A percentile compares a stretch with the other conserved stretches of the same genome.
These are phyloP conservation scores for Metschnikowia lunata DNA, from an alignment of 805 yeast species.

Conservation along the genomic window DNA sequence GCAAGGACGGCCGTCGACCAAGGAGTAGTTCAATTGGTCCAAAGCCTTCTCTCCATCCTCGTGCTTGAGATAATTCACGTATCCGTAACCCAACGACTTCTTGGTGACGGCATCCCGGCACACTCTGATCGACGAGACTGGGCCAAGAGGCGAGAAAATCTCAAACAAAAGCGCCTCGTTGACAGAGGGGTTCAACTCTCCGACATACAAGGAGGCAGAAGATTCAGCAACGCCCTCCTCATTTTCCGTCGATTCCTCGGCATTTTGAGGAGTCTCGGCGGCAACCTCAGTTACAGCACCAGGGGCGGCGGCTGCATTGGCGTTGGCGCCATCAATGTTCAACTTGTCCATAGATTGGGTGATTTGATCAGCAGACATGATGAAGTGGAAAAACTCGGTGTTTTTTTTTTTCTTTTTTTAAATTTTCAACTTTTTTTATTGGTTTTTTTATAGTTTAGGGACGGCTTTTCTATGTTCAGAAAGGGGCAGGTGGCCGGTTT, in stretches of 20 bases:
- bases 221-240: slow-evolving; percentile 45
- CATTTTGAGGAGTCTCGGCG: slow-evolving; percentile 15
- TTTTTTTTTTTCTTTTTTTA: slow-evolving; percentile 14
- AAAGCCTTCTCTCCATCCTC: slow-evolving; percentile 92
- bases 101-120: slow-evolving; percentile 98
- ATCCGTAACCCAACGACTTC: slow-evolving; percentile 96
- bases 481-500: slow-evolving; percentile 6
- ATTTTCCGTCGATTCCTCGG: slow-evolving; percentile 27
- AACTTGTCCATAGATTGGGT: slow-evolving; percentile 47
- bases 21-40: slow-evolving; percentile 91
- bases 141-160: slow-evolving; percentile 90
- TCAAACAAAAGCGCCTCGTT: slow-evolving; percentile 94
- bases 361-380: slow-evolving; percentile 39
- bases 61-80: slow-evolving; percentile 88
- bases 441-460: slow-evolving; percentile 12
- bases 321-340: slow-evolving; percentile 29
- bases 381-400: slow-evolving; percentile 1
- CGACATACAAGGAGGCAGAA: slow-evolving; percentile 90
- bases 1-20: slow-evolving; percentile 93
- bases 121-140: slow-evolving; percentile 94
- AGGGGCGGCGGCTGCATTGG: slow-evolving; percentile 26
- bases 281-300: slow-evolving; percentile 27
- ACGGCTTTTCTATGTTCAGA: slow-evolving; percentile 9
- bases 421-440: slow-evolving; percentile 3
- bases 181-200: slow-evolving; percentile 90